phyloP scores from a whole-genome alignment of 306 rosid species.

The Casuarina cunninghamiana region DNA sequence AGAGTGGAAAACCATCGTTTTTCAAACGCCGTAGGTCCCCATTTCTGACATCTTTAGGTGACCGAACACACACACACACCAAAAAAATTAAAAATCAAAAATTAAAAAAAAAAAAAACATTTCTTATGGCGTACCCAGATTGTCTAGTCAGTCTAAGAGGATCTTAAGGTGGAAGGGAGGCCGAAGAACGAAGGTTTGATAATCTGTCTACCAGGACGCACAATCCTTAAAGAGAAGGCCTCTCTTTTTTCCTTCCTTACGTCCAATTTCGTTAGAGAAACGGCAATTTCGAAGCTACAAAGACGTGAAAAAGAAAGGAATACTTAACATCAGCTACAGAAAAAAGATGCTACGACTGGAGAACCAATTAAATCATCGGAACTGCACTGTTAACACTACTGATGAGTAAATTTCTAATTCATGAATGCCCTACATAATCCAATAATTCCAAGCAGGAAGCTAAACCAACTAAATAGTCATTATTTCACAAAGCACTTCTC shows the following conservation, averaged over 20 bases:
- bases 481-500: conserved; percentile 4
- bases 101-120: no score
- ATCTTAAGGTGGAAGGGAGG: no score
- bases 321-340: not conserved
- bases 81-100: no score
- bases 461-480: not conserved
- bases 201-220: no score
- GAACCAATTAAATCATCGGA: not conserved
- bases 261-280: not conserved
- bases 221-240: not conserved
- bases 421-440: not conserved
- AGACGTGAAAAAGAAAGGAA: not conserved
- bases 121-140: no score
- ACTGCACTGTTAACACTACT: not conserved
- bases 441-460: not conserved
- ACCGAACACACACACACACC: no score
- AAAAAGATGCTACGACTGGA: not conserved
- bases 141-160: no score
- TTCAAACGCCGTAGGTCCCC: no score
- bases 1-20: no score
- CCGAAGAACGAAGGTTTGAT: no score
- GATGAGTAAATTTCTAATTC: not conserved
- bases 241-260: not conserved
- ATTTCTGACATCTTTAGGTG: no score
- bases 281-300: not conserved